A percentile compares a stretch with the other conserved stretches of the same genome.
phyloP scores from a whole-genome alignment of 208 protist species.

The Leishmania tropica region DNA sequence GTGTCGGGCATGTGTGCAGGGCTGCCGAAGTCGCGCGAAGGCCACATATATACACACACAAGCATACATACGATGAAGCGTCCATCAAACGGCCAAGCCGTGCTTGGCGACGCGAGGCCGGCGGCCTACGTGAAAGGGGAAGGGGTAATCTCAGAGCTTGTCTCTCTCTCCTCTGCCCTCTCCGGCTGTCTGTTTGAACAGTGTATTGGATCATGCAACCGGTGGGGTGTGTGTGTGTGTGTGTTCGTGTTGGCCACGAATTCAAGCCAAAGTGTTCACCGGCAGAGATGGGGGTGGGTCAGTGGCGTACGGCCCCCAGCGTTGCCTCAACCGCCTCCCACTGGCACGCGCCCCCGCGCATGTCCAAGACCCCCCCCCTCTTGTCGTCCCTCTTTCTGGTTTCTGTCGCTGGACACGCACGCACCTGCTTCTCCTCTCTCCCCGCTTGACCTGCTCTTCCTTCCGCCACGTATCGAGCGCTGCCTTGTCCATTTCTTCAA shows the following conservation, averaged over 20 bases:
- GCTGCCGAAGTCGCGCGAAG: not conserved
- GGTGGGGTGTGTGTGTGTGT: not conserved
- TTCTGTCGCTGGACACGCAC: not conserved
- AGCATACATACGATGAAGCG: not conserved
- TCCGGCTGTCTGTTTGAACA: no score
- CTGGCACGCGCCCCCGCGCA: no score
- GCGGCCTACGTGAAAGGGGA: not conserved
- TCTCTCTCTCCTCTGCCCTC: not conserved
- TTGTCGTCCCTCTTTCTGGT: not conserved
- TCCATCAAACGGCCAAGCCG: no score
- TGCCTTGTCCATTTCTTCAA: not conserved
- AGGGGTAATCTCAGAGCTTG: no score
- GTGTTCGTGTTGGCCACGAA: not conserved
- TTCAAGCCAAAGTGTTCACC: not conserved
- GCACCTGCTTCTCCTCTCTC: not conserved
- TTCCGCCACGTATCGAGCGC: not conserved
- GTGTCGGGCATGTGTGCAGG: not conserved
- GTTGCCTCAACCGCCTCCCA: not conserved
- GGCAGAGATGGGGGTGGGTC: not conserved
- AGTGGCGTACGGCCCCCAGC: not conserved
- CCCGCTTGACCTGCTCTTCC: not conserved
- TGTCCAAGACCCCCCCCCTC: not conserved
- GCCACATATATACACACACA: not conserved
- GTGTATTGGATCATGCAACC: not conserved
- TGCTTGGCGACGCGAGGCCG: not conserved